Base-by-base conservation (phyloP, 495 filamentous ascomycete genomes). In the Letharia lupina region DNA sequence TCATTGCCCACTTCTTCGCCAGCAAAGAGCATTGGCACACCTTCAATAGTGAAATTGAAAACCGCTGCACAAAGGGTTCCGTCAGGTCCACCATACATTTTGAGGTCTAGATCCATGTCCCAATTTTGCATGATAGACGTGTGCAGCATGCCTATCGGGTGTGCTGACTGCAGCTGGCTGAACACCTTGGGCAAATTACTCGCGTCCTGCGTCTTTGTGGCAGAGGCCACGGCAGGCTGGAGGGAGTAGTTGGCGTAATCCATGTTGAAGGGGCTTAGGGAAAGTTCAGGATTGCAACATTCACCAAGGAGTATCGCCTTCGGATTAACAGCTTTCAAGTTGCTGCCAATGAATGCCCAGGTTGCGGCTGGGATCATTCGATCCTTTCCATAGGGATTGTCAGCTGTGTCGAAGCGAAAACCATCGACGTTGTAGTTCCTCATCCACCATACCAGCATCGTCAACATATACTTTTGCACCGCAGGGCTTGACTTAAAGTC, bases 221-320 rank as follows among this genome's bases (percentile, higher is more conserved):
- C 59, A 61, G 12, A 31, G 16, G 28, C 59, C 39, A 61, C 59
- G 42, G 59, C 59, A 61, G 59, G 59, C 23, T 61, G 59, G 35
- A 61, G 59, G 16, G 59, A 61, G 59, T 61, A 61, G n/a, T 61
- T 61, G 59, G 59, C 42, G 37, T 45, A 61, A 11, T 61, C 59
- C 42, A 61, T 41, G 23, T 61, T 31, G n/a, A 61, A 61, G 39
- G 59, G 59, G 12, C 28, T 61, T 2, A 61, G n/a, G 4, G 59
- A 61, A 16, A 61, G 42, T 44, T 61, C 59, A 2, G 59, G 59
- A 20, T 61, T 61, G n/a, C 40, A 42, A 37, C 59, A 61, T 45
- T 61, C 59, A 28, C 59, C 59, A n/a, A 61, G 59, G n/a, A 61
- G 59, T 15, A 61, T 42, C 15, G 35, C 59, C 18, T 44, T 61